Base-by-base conservation (phyloP, 805 yeast species). In the Blastobotrys americana region DNA sequence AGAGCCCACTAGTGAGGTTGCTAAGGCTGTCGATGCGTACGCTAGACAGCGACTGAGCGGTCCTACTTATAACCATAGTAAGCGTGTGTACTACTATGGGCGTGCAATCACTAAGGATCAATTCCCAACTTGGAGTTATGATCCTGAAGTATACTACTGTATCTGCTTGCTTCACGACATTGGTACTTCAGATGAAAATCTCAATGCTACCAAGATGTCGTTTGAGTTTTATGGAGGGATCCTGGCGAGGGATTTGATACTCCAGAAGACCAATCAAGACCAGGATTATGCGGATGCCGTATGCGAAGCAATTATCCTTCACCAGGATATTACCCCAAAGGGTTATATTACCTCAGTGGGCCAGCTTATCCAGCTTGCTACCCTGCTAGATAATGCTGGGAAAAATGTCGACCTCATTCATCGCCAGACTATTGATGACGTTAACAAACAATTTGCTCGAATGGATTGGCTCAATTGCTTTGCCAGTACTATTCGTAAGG, bases 171-270 rank as follows among this genome's bases (percentile, higher is more conserved):
- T 20, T 43, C 57, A 54, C 23, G 55, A 53, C 40, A 53, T 54
- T 40, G 57, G 52, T 35, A 51, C 56, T 10, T 50, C 54, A 9
- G 49, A 41, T 19, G 43, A 47, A 39, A 45, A 48, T 28, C 37
- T 49, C 4, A 31, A 38, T 16, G 55, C 49, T 3, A 51, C 57
- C 18, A 45, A 44, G 21, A 44, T 54, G 51, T 46, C 52, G 28
- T 54, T 54, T 49, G 57, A 54, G 37, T 54, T 51, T 23, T 54
- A 53, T 23, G 57, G 57, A 4, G 57, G 52, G 6, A 38, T 48
- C 20, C 15, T 51, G 19, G 56, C 57, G 8, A 49, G 50, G 5
- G 52, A 51, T 10, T 36, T 49, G 23, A 33, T 53, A 6, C 35
- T 46, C n/a, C 21, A 39, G 33, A 40, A 42, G 17, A 39, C 47